Base-by-base conservation (phyloP, 2,329 filamentous ascomycete species). In the Ophiostoma piceae region DNA sequence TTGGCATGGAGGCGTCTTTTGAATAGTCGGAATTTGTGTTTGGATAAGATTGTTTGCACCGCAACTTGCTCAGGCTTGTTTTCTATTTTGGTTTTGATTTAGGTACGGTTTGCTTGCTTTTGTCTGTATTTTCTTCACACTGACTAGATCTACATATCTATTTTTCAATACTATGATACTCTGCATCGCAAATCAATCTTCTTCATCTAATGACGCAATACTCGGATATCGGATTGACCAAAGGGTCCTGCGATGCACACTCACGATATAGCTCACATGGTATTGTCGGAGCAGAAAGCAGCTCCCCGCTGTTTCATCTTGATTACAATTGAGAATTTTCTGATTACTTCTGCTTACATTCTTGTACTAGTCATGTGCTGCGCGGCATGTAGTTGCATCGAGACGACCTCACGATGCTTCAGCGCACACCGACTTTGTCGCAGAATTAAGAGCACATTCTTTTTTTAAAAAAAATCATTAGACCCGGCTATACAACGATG, bases 361-460 rank as follows among this genome's bases (percentile, higher is more conserved):
- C 4, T n/a, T 5, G 43, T 47, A n/a, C 6, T 47, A 14, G 19
- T 47, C 43, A 47, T 47, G 43, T 65, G 43, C 57, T 41, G 43
- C 16, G 12, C 35, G 16, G 19, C 37, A 12, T 69, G 37, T 6
- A 19, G 37, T 66, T 69, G 37, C n/a, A n/a, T 54, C 41, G 51
- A 57, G n/a, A 26, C 51, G 51, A 57, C 51, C 51, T 57, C 51
- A 29, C 51, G 51, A 57, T 57, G 51, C n/a, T 57, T 57, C 51
- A 12, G n/a, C 51, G 51, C 51, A 57, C 51, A 57, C 51, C 51
- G 51, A 57, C 51, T 60, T 32, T 60, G 37, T 67, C 39, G 35
- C 35, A 35, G 35, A 35, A 35, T 35, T 6, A 35, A 5, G 35
- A 1, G 35, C 35, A 35, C 1, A 35, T 6, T 35, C 1, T 16